Evolutionary conservation across 495 filamentous ascomycete genomes (phyloP), one percentile per base, ranked within the genome.

Genomic region (Aspergillus biplanus): DNA sequence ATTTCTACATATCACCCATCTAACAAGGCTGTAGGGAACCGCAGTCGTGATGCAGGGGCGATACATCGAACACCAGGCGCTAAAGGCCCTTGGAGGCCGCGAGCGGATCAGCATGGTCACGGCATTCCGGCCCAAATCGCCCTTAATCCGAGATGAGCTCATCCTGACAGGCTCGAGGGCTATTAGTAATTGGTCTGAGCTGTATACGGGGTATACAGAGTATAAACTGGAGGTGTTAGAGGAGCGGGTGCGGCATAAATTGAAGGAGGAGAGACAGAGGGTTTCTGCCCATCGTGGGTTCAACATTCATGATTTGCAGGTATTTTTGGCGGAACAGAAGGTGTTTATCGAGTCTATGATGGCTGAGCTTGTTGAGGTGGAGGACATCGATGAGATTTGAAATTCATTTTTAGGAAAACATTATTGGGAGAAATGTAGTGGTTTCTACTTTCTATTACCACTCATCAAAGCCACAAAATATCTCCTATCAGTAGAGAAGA

Each of bases 101-200:
- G 89, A 91, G 71, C 86, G 89, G 39, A 88, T 91, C 75, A 89
- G 85, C 31, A 87, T 90, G 80, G 89, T 91, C 13, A 90, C 89
- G 3, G 86, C 85, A 5, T 90, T 90, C 75, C 82, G 89, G 5
- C 87, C 88, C 4, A 80, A 78, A 21, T 80, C 77, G 31, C 78
- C 88, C 1, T 72, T 72, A 12, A 61, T 87, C 27, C 79, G 77
- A 16, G 89, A 92, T 63, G 88, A 90, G 63, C 84, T 85, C 1
- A 81, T 87, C 8, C 78, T 91, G 18, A 83, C 78, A 1, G 87
- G 86, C 3, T 83, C 90, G 21, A 82, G 88, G 8, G 80, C 81
- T 0, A 85, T 90, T 47, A 89, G 85, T 4, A 77, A 87, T 65
- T 74, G 90, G 1, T 76, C 79, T 9, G 88, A 89, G 67, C 76